Percentiles rank a stretch among this genome's conserved stretches.
Conservation (phyloP, 768 basidiomycete genomes). For the Mycena latifolia region DNA sequence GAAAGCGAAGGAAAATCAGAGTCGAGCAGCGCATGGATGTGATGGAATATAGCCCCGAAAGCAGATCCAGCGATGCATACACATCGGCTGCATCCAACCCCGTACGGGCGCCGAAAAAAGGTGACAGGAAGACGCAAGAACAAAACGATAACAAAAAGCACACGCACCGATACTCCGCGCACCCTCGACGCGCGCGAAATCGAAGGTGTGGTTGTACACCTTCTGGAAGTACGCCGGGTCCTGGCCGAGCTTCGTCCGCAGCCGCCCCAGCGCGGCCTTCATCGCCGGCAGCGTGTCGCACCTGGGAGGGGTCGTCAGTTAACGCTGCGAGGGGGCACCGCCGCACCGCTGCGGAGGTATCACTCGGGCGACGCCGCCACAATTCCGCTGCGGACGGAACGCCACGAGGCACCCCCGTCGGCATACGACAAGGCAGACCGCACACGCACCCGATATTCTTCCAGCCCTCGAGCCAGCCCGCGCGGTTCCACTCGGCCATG, state of each 20-base stretch:
- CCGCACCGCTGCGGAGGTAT: too few relatives aligned
- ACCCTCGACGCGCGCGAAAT: constrained; percentile 80
- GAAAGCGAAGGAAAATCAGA: not conserved
- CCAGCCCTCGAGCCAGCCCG: constrained; percentile 89
- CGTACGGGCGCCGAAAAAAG: too few relatives aligned
- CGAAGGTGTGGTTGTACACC: constrained; percentile 87
- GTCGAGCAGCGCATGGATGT: too few relatives aligned
- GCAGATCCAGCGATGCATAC: too few relatives aligned
- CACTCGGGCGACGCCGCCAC: too few relatives aligned
- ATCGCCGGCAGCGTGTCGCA: constrained; percentile 76
- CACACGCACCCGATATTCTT: constrained; percentile 71
- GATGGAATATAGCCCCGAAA: not conserved
- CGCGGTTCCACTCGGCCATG: constrained; percentile 77
- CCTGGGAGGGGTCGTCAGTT: constrained; percentile 48
- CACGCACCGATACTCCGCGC: constrained; percentile 75
- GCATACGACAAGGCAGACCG: too few relatives aligned
- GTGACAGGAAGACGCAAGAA: too few relatives aligned
- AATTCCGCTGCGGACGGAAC: too few relatives aligned
- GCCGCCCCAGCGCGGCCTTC: constrained; percentile 62
- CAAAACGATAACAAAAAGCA: too few relatives aligned
- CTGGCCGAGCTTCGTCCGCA: constrained; percentile 71
- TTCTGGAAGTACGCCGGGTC: constrained; percentile 79
- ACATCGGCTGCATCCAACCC: too few relatives aligned
- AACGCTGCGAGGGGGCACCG: too few relatives aligned
- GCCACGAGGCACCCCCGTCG: too few relatives aligned